Percentiles rank a stretch among this genome's conserved stretches.
Evolutionary conservation across 495 filamentous ascomycete species (phyloP).

Genomic region (Cetradonia linearis): DNA sequence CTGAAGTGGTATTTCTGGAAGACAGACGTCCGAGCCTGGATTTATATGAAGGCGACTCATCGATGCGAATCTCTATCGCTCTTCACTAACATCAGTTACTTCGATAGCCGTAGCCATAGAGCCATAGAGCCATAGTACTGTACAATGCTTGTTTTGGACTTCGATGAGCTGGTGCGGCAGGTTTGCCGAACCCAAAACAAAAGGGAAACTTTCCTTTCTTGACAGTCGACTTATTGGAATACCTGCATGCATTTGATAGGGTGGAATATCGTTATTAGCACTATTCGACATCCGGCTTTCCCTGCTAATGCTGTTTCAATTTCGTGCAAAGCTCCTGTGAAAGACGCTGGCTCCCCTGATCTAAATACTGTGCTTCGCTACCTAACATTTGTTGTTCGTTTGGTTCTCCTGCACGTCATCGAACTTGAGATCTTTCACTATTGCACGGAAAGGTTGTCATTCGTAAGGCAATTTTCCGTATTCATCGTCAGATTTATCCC

Average conservation of each 20-base stretch:
- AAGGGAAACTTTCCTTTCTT: background rate
- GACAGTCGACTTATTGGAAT: too few species aligned
- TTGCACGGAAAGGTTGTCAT: slow-evolving; percentile 15
- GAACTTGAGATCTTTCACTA: slow-evolving; percentile 18
- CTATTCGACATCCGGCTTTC: too few species aligned
- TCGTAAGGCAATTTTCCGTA: slow-evolving; percentile 5
- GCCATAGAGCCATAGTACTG: background rate
- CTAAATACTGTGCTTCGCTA: too few species aligned
- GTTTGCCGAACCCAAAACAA: background rate
- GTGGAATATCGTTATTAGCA: too few species aligned
- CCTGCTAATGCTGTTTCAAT: too few species aligned
- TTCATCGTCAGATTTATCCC: slow-evolving; percentile 12
- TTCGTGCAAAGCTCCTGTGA: too few species aligned
- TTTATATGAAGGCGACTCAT: background rate
- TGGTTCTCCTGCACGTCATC: slow-evolving; percentile 11
- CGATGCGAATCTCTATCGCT: background rate
- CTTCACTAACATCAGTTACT: background rate
- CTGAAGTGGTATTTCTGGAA: background rate
- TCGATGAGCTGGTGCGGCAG: background rate
- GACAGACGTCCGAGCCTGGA: background rate
- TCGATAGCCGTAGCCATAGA: background rate
- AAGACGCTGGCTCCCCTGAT: too few species aligned
- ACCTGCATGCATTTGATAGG: background rate
- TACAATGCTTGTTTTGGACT: background rate
- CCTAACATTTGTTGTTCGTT: slow-evolving; percentile 13